A percentile compares a stretch with the other conserved stretches of the same genome.
phyloP scores from a whole-genome alignment of 306 rosid species.

The Datisca glomerata region DNA sequence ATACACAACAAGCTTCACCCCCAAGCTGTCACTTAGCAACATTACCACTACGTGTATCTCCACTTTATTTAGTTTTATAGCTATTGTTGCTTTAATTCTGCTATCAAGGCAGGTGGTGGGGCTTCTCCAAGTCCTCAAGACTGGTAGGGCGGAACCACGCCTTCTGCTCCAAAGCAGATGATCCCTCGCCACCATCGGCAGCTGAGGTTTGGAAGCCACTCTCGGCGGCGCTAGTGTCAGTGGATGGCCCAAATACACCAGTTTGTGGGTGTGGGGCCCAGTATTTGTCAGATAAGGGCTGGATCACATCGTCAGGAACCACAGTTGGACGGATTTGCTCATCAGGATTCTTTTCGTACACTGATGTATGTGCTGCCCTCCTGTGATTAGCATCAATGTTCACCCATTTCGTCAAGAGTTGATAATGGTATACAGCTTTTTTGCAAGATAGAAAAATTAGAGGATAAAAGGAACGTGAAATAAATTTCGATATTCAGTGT shows the following conservation, averaged over 20 bases:
- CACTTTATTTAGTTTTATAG: no score
- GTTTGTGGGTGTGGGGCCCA: conserved; percentile 93
- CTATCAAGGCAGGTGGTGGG: conserved; percentile 17
- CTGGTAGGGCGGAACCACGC: conserved; percentile 91
- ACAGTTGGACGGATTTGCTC: conserved; percentile 31
- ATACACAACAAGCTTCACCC: no score
- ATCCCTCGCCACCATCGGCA: conserved; percentile 12
- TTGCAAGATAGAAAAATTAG: no score
- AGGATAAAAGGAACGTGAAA: no score
- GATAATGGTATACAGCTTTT: no score
- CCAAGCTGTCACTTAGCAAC: no score
- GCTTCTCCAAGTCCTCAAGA: conserved; percentile 94
- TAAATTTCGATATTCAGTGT: no score
- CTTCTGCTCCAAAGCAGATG: conserved; percentile 57
- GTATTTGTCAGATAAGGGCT: conserved; percentile 38
- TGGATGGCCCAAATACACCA: conserved; percentile 78
- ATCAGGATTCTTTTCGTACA: conserved; percentile 78
- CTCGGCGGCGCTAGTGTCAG: conserved; percentile 6
- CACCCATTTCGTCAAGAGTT: background rate
- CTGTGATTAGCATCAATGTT: no score
- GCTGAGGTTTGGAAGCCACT: conserved; percentile 9
- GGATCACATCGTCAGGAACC: conserved; percentile 64
- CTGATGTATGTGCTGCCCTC: conserved; percentile 49
- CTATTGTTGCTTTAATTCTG: no score
- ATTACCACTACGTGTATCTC: no score